Base-by-base conservation (phyloP, 768 basidiomycete species). In the Amanita thiersii region DNA sequence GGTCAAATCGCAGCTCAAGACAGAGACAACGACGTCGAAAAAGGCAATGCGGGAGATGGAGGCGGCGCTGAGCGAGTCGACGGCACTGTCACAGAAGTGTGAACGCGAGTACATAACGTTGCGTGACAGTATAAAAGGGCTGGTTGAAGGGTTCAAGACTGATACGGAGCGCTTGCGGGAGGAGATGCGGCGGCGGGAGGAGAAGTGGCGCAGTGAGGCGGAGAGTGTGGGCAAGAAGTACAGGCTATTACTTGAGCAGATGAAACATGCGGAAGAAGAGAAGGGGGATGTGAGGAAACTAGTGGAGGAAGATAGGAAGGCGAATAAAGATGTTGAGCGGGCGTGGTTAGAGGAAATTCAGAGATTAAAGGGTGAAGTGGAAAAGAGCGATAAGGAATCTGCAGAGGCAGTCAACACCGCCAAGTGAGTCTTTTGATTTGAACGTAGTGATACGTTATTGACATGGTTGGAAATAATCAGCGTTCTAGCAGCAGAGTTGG, bases 41-140 rank as follows among this genome's bases (percentile, higher is more conserved):
- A 84, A 84, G 56, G 64, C 77, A 0, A 56, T 89, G 8, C 78
- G 84, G 15, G 87, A 90, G 52, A 86, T 90, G 86, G 86, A 89
- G 57, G 41, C 73, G 5, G 64, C 80, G 4, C 69, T 91, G 20
- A 52, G 76, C 1, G 86, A 89, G 60, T 83, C 83, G 2, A 82
- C 82, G 0, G 73, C 86, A 2, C 65, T 84, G 11, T 86, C 83
- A 11, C 79, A 83, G 55, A 88, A 86, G 61, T 77, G 75, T 14
- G 85, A 91, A 57, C 72, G 86, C 26, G 90, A 92, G 61, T 93
- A 91, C 49, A 65, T 79, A 47, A 81, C 80, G 0, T 61, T 93
- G 38, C 75, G 84, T 11, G 86, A 87, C 44, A 81, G 83, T 49
- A 60, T 91, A 40, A 85, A 83, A 56, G 66, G 72, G 5, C 74